Evolutionary conservation across 164 flowering plant species (phyloP).

Genomic region (Piper betle): DNA sequence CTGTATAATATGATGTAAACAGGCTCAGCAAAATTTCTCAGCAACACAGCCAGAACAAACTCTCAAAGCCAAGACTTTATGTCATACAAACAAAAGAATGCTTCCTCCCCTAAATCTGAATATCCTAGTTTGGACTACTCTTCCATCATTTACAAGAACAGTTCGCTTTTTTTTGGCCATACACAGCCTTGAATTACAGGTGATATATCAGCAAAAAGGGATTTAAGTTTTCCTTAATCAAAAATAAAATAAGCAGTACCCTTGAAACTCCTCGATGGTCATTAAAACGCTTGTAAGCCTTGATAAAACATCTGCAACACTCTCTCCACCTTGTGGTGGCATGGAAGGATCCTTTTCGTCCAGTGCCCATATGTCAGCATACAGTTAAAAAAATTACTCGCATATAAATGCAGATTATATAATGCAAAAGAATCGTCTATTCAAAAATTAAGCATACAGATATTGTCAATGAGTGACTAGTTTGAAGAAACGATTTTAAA

Average conservation of each 20-base stretch:
- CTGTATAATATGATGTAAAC: constrained; percentile 24
- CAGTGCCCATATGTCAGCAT: constrained; percentile 81
- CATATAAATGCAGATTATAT: too few relatives aligned
- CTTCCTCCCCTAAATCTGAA: background rate
- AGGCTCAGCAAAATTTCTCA: background rate
- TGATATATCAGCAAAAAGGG: background rate
- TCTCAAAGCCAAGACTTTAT: background rate
- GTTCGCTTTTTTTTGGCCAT: too few relatives aligned
- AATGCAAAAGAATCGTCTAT: background rate
- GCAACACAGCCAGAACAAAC: background rate
- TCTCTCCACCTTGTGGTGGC: constrained; percentile 88
- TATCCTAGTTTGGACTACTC: background rate
- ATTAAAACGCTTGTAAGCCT: constrained; percentile 57
- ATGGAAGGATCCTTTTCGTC: constrained; percentile 81
- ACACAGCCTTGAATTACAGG: background rate
- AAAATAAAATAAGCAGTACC: constrained; percentile 26
- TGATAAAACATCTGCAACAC: constrained; percentile 76
- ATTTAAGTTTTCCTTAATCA: background rate
- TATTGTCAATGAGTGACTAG: background rate
- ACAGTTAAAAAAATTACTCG: constrained; percentile 22
- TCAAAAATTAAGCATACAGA: background rate
- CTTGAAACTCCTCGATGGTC: constrained; percentile 59
- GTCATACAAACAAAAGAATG: background rate
- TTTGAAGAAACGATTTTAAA: background rate
- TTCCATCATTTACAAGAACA: background rate